Evolutionary conservation across 352 stramenopile species (phyloP).

Genomic region (Globisporangium spiculum): DNA sequence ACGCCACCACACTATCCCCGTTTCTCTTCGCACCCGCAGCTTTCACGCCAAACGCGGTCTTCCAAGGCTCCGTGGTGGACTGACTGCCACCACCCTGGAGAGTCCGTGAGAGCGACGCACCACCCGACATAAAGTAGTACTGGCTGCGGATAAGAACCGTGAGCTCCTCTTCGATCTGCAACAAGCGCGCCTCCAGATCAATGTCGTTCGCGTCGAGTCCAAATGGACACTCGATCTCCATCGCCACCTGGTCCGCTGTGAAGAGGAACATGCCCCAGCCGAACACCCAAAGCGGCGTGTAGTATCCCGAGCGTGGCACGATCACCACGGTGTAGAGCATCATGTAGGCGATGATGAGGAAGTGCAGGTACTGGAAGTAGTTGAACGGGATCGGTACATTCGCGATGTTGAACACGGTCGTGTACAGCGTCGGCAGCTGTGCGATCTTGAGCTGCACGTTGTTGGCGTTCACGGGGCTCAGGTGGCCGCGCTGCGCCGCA

Average conservation of each 20-base stretch:
- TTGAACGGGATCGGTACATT: conserved; percentile 87
- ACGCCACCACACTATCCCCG: not conserved
- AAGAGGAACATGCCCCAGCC: conserved; percentile 80
- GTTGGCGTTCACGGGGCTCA: conserved; percentile 55
- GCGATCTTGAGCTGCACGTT: conserved; percentile 64
- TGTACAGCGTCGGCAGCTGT: conserved; percentile 68
- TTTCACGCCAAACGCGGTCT: not conserved
- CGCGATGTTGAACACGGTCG: conserved; percentile 81
- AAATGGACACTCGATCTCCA: conserved; percentile 85
- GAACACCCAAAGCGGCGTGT: conserved; percentile 79
- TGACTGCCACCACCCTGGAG: conserved; percentile 6
- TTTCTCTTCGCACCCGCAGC: not conserved
- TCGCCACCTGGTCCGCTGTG: conserved; percentile 76
- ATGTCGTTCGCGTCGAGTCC: conserved; percentile 81
- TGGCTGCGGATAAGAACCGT: conserved; percentile 76
- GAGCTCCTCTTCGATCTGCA: conserved; percentile 82
- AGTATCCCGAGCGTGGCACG: conserved; percentile 64
- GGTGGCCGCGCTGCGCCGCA: conserved; percentile 51
- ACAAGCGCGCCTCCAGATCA: conserved; percentile 62
- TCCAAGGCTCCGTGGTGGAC: conserved; percentile 2
- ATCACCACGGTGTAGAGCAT: conserved; percentile 85
- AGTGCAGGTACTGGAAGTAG: conserved; percentile 82
- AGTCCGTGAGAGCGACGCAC: conserved; percentile 22
- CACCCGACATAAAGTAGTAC: conserved; percentile 77
- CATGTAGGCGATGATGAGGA: conserved; percentile 71